phyloP scores from a whole-genome alignment of 23 red algal species.

The Chondrus crispus region DNA sequence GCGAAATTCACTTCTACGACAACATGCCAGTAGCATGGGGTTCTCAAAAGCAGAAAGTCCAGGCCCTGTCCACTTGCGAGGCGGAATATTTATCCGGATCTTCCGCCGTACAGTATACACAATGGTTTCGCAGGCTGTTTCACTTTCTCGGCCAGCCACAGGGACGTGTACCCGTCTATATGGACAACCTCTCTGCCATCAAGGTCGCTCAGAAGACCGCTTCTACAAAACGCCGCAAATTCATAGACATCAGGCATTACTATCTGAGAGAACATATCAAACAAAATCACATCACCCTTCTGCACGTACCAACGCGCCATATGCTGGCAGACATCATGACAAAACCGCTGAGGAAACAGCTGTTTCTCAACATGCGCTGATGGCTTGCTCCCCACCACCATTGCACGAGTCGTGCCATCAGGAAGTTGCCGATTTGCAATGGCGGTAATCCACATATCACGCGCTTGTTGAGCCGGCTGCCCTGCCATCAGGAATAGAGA shows the following conservation, averaged over 20 bases:
- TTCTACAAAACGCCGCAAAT: conserved; percentile 21
- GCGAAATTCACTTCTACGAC: not conserved
- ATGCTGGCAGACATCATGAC: conserved; percentile 12
- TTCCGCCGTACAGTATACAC: not conserved
- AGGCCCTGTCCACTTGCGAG: not conserved
- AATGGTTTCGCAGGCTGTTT: not conserved
- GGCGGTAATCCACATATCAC: too few species aligned
- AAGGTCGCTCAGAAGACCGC: not conserved
- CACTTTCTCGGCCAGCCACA: not conserved
- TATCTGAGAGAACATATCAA: conserved; percentile 12
- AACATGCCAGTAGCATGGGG: not conserved
- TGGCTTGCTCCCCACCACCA: too few species aligned
- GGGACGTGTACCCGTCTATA: not conserved
- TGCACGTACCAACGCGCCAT: not conserved
- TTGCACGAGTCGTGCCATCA: too few species aligned
- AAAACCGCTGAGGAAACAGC: not conserved
- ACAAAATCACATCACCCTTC: not conserved
- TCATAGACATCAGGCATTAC: conserved; percentile 24
- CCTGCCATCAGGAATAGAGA: too few species aligned
- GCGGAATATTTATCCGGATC: not conserved
- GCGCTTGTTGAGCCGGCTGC: too few species aligned
- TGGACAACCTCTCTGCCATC: conserved; percentile 8
- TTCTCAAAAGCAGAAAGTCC: not conserved
- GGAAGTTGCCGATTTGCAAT: too few species aligned
- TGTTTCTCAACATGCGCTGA: too few species aligned